Evolutionary conservation across 2,329 filamentous ascomycete species (phyloP), one percentile per base, ranked within the genome.

Genomic region (Aplosporella prunicola): DNA sequence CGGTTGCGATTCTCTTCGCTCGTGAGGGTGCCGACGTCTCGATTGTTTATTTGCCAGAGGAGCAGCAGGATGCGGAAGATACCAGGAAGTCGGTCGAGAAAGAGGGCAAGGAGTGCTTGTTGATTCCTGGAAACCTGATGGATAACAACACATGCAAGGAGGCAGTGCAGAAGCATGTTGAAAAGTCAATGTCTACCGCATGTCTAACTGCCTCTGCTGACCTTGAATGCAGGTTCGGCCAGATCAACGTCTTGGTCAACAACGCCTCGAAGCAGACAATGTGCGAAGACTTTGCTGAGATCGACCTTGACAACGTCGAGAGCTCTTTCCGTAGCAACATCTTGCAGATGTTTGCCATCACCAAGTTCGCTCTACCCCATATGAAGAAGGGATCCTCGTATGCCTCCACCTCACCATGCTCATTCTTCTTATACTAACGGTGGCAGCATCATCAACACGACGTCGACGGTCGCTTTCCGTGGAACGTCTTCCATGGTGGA

Each of bases 391-490:
- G 69, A 2, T 62, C 62, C 0, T 20, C 30, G 17, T 34, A 13
- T 10, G 27, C 8, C 32, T 29, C 6, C 13, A 26, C 23, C 27
- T 30, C 20, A 29, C 20, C 15, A 35, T 62, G 61, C 15, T 59
- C 76, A n/a, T n/a, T n/a, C n/a, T n/a, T n/a, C n/a, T n/a, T n/a
- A n/a, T n/a, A n/a, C n/a, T n/a, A n/a, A n/a, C n/a, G n/a, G n/a
- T n/a, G 71, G 75, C 40, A 78, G 75, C 17, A 86, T 93, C 56
- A 86, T 93, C 70, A 91, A 89, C 66, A 87, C 85, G 55, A 78
- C 82, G 28, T 87, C 81, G 20, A 79, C 91, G 55, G 89, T 89
- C 56, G 82, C 79, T 17, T 91, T 89, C 61, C 74, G 87, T 4
- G 57, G 74, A 38, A 52, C 56, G 17, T 61, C 68, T 0, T 44